Conservation (phyloP, 495 filamentous ascomycete species). For the Rhypophila decipiens region DNA sequence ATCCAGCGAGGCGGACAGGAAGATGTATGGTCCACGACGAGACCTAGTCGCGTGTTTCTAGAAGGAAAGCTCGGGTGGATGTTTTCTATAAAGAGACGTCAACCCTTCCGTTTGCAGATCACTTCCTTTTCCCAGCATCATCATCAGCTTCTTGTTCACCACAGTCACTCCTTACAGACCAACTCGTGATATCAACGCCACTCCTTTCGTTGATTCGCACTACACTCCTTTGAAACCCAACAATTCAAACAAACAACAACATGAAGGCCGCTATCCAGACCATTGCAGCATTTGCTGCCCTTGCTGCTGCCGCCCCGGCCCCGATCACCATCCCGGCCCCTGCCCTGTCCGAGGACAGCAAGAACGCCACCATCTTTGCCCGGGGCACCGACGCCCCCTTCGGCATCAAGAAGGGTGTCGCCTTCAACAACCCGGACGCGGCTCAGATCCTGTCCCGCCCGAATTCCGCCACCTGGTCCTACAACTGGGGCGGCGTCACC, state of each 20-base stretch:
- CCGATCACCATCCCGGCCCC: too few species aligned
- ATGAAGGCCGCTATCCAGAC: not conserved
- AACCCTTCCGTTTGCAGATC: not conserved
- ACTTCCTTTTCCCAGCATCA: not conserved
- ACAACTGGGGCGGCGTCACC: constrained; percentile 7
- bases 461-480: constrained; percentile 8
- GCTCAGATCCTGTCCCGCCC: not conserved
- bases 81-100: too few species aligned
- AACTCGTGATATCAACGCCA: not conserved
- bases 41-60: too few species aligned
- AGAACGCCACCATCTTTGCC: not conserved
- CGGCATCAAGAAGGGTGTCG: constrained; percentile 10
- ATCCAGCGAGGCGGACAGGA: too few species aligned
- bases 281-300: not conserved
- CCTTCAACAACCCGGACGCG: constrained; percentile 1
- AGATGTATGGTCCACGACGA: too few species aligned
- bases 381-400: constrained; percentile 7
- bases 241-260: too few species aligned
- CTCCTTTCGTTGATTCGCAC: not conserved
- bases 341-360: too few species aligned
- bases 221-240: not conserved
- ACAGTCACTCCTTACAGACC: not conserved
- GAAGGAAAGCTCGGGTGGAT: too few species aligned
- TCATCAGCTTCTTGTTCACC: not conserved
- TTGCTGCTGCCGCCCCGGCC: not conserved